Evolutionary conservation across 345 rosid genomes (phyloP), one percentile per base, ranked within the genome.

Genomic region (Gossypium thurberi): DNA sequence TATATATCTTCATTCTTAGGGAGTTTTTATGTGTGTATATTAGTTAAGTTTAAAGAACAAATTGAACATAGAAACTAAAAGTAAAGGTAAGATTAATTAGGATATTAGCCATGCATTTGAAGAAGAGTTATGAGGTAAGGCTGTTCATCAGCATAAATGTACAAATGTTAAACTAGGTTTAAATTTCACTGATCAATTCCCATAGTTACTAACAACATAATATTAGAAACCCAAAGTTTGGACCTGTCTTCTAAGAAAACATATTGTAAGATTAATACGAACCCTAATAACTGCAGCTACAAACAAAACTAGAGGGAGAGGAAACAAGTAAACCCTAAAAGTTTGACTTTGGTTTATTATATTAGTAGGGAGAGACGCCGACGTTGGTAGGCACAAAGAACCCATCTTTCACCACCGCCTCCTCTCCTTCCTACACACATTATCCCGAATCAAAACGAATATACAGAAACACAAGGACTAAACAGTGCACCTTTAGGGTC

Each of bases 301-400:
- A 55, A 33, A 0, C 8, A 48, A 52, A 59, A 6, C 9, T 44
- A 28, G 17, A 14, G 14, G 43, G 11, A 69, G 17, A 51, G 48
- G 18, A 60, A 40, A 52, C 17, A 48, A 23, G 5, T 43, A 79
- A 75, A 75, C 61, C 70, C 66, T 43, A 78, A 48, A 52, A 69
- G 15, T 14, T 53, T 40, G 46, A 42, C 12, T 74, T 80, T 40
- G 40, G n/a, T 42, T 75, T 77, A 91, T 76, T 78, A 90, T 76
- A 91, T 76, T 78, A 90, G 75, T 84, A 87, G 61, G 96, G 98
- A 40, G 85, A 55, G 81, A 92, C 85, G 69, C 97, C 97, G 68
- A 89, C 79, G 65, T 90, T 90, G 14, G 96, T 76, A 23, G 96
- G 81, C 81, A 85, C 82, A 67, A 86, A 87, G 76, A 87, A 86